Conservation (phyloP, 805 yeast genomes). For the Suhomyces canberraensis region DNA sequence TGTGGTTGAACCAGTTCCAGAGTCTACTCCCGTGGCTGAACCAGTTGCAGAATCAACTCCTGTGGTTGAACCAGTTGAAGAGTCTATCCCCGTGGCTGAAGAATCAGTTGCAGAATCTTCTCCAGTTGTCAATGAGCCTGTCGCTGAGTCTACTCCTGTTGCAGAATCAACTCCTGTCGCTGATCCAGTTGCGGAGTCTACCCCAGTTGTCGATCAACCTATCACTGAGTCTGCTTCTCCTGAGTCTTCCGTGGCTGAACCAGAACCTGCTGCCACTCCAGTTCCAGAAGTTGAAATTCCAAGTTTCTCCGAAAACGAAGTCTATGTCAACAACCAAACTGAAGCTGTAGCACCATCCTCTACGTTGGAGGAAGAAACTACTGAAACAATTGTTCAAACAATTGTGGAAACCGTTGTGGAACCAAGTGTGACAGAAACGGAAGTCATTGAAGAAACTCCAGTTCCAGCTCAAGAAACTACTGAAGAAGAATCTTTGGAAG, state of each 20-base stretch:
- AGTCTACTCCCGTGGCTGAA: neutral
- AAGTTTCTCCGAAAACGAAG: neutral
- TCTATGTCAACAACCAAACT: neutral
- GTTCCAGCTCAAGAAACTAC: constrained; percentile 5
- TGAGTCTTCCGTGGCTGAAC: constrained; percentile 1
- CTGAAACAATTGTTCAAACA: constrained; percentile 1
- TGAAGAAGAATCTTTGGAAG: neutral
- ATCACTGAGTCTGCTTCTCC: neutral
- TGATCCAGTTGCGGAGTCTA: constrained; percentile 3
- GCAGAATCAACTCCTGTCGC: constrained; percentile 1
- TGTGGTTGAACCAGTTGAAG: too few species aligned
- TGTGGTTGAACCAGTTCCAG: neutral
- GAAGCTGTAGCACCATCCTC: too few species aligned
- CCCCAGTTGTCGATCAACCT: too few species aligned
- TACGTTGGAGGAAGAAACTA: neutral
- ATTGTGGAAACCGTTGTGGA: too few species aligned
- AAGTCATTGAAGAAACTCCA: too few species aligned
- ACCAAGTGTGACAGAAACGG: too few species aligned
- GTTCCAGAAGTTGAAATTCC: neutral
- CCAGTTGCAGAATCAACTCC: neutral
- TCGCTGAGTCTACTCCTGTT: constrained; percentile 1
- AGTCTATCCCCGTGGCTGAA: too few species aligned
- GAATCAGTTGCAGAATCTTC: constrained; percentile 2
- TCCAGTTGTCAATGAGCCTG: constrained; percentile 2
- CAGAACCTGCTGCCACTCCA: constrained; percentile 1